Evolutionary conservation across 208 protist genomes (phyloP).

Genomic region (Crithidia acanthocephali): DNA sequence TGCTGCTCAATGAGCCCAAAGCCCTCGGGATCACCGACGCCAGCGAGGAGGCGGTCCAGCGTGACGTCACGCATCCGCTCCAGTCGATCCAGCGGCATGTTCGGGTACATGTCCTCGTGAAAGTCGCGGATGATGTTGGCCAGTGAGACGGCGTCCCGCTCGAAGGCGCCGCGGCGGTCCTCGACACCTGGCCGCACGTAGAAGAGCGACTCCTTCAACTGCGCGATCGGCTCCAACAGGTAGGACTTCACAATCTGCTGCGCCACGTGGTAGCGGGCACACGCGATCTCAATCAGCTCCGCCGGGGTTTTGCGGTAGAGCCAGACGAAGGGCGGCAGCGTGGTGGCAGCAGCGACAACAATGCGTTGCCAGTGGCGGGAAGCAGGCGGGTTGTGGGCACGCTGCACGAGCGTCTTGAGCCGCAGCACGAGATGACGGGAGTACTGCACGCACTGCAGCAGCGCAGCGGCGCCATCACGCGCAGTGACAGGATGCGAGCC

Average conservation of each 20-base stretch:
- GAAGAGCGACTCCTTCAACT: constrained; percentile 58
- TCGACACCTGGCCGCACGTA: constrained; percentile 67
- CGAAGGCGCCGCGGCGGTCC: constrained; percentile 56
- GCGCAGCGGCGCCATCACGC: constrained; percentile 39
- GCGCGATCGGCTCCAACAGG: constrained; percentile 45
- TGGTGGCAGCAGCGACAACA: constrained; percentile 24
- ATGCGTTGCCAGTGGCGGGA: constrained; percentile 54
- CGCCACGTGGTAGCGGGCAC: constrained; percentile 13
- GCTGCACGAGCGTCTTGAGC: constrained; percentile 35
- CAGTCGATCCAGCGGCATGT: constrained; percentile 37
- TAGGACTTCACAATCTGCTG: constrained; percentile 50
- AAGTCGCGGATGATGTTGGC: constrained; percentile 86
- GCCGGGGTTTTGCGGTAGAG: constrained; percentile 42
- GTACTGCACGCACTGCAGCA: constrained; percentile 39
- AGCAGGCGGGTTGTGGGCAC: constrained; percentile 42
- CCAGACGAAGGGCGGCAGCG: constrained; percentile 45
- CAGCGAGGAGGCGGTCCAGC: constrained; percentile 44
- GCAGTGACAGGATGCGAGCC: not conserved
- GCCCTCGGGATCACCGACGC: constrained; percentile 62
- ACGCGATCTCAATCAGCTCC: constrained; percentile 35
- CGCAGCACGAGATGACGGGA: constrained; percentile 26
- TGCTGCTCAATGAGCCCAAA: constrained; percentile 66
- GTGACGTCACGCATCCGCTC: constrained; percentile 49
- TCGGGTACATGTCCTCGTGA: constrained; percentile 72
- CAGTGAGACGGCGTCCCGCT: constrained; percentile 61